Evolutionary conservation across 306 rosid genomes (phyloP), one percentile per base, ranked within the genome.

Genomic region (Alnus glutinosa): DNA sequence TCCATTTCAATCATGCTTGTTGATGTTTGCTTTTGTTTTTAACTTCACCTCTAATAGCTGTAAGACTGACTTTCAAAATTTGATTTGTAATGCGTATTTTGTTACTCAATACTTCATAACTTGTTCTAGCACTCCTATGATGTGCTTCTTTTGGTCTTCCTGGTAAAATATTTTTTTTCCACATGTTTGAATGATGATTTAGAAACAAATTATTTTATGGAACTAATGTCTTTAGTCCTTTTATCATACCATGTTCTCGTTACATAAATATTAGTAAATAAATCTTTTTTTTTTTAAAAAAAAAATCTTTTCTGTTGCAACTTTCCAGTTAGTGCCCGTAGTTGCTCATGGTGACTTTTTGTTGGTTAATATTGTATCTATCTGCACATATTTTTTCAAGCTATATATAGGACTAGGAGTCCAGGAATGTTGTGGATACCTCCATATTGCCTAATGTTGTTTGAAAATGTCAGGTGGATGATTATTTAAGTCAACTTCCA

Each of bases 401-500:
- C 9, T 32, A 13, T 34, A 30, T 7, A 12, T 12, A 23, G 28
- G 28, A 23, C 28, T 23, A 63, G 44, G 34, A 32, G 42, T 14
- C 32, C 4, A 75, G 36, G 77, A 23, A 19, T 74, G 79, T 42
- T 84, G 47, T 77, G 74, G 73, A 76, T 76, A 70, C 70, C 50
- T 37, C 76, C 74, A 42, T 77, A 9, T 55, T 67, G 67, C 39
- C 73, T 62, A 80, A 70, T 34, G 73, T 42, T 46, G 66, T 78
- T 79, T 77, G 55, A 7, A 71, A 76, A 68, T 83, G 82, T 67
- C 83, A 94, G 98, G 97, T 87, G 67, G 93, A 88, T 77, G 91
- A 88, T 77, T 88, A 88, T 85, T 87, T 94, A 79, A 42, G 75
- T 83, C 91, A 80, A 83, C 92, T 94, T 79, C 92, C 97, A 75